These are phyloP conservation scores for Fomitopsis serialis DNA, from an alignment of 768 basidiomycete species.

Conservation along the genomic window DNA sequence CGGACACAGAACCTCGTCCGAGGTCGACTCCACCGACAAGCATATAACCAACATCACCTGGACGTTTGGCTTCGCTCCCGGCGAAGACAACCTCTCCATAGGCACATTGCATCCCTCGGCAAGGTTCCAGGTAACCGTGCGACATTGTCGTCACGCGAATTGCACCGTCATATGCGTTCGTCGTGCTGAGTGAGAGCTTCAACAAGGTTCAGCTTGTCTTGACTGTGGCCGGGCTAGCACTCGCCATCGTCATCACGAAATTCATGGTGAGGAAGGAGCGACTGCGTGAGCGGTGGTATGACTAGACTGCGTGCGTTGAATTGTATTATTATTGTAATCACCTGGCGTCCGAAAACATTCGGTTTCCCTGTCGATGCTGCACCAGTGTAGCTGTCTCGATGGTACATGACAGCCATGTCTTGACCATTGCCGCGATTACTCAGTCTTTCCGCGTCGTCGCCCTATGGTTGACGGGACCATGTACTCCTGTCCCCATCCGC, in stretches of 20 bases:
- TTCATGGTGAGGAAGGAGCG: conserved; percentile 74
- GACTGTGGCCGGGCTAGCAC: conserved; percentile 64
- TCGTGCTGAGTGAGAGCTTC: conserved; percentile 86
- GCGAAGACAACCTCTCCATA: conserved; percentile 53
- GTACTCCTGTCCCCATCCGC: no score
- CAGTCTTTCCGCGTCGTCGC: no score
- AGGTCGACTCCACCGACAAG: conserved; percentile 36
- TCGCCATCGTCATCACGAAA: conserved; percentile 75
- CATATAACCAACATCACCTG: conserved; percentile 60
- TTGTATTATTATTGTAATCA: no score
- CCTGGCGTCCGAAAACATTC: no score
- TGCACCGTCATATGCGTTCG: conserved; percentile 86
- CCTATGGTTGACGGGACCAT: no score
- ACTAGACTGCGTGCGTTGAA: conserved; percentile 17
- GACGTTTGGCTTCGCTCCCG: conserved; percentile 50
- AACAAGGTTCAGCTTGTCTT: conserved; percentile 89
- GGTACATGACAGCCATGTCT: no score
- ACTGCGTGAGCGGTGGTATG: conserved; percentile 71
- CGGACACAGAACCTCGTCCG: conserved; percentile 49
- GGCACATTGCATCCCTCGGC: conserved; percentile 70
- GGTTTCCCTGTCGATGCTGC: no score
- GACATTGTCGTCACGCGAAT: conserved; percentile 79
- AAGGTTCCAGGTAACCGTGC: conserved; percentile 83
- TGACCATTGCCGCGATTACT: no score
- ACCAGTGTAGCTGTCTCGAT: no score